These are phyloP conservation scores for Fusarium nygamai DNA, from an alignment of 2,329 filamentous ascomycete genomes.

Conservation along the genomic window DNA sequence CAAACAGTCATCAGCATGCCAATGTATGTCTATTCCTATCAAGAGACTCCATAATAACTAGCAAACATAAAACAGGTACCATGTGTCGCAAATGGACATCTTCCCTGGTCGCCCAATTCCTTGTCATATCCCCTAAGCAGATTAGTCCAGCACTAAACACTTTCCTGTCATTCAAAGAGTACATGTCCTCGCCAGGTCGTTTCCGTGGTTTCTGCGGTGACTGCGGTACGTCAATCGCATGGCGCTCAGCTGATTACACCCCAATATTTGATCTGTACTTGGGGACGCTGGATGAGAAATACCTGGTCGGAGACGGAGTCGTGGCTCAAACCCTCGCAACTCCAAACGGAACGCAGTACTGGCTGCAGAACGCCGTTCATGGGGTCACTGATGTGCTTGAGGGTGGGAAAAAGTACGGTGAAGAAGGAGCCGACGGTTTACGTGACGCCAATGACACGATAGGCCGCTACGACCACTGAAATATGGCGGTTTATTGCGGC, in stretches of 20 bases:
- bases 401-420: slow-evolving; percentile 11
- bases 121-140: slow-evolving; percentile 8
- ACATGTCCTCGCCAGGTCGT: slow-evolving; percentile 6
- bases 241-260: slow-evolving; percentile 18
- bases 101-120: slow-evolving; percentile 21
- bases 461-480: not conserved
- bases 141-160: not conserved
- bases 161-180: slow-evolving; percentile 14
- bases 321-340: slow-evolving; percentile 1
- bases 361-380: slow-evolving; percentile 14
- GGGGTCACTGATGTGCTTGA: slow-evolving; percentile 17
- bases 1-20: slow-evolving; percentile 19
- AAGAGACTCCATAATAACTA: not conserved
- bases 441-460: not conserved
- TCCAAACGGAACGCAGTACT: slow-evolving; percentile 25
- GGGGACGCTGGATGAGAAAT: slow-evolving; percentile 25
- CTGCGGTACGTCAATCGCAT: slow-evolving; percentile 15
- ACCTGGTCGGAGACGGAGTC: not conserved
- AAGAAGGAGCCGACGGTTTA: slow-evolving; percentile 57
- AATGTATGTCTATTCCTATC: not conserved
- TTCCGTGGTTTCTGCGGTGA: slow-evolving; percentile 19
- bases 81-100: slow-evolving; percentile 32
- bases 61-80: slow-evolving; percentile 9
- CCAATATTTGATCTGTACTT: slow-evolving; percentile 21
- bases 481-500: not conserved